Evolutionary conservation across 371 early-diverging fungal genomes (phyloP).

Genomic region (Rhizopus stolonifer): DNA sequence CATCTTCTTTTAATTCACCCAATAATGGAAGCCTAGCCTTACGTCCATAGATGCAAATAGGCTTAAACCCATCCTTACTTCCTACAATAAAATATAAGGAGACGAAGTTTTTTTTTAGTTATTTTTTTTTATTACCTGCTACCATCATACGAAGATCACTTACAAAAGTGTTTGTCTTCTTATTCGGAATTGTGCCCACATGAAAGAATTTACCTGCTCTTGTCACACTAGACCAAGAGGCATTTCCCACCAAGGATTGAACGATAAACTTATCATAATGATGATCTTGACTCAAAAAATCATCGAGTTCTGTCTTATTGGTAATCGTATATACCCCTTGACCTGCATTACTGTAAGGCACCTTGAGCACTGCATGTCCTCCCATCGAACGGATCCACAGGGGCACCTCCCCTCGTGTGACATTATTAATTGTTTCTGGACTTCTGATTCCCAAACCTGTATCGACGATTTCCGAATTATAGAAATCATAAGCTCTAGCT

Average conservation of each 20-base stretch:
- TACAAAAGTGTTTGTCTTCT: conserved; percentile 85
- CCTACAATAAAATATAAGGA: conserved; percentile 15
- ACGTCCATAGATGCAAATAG: conserved; percentile 87
- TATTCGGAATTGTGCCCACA: conserved; percentile 92
- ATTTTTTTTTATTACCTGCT: conserved; percentile 51
- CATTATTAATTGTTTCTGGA: conserved; percentile 90
- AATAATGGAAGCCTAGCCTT: conserved; percentile 80
- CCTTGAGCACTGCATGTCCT: conserved; percentile 90
- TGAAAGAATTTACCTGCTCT: conserved; percentile 84
- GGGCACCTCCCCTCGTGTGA: conserved; percentile 84
- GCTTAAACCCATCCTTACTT: conserved; percentile 73
- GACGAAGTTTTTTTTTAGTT: background rate
- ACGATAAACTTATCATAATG: conserved; percentile 95
- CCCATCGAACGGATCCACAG: conserved; percentile 88
- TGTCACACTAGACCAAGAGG: conserved; percentile 86
- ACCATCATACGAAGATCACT: conserved; percentile 92
- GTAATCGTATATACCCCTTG: conserved; percentile 95
- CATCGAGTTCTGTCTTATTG: conserved; percentile 69
- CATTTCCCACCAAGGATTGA: conserved; percentile 90
- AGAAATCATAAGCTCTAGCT: conserved; percentile 89
- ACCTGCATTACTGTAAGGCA: conserved; percentile 92
- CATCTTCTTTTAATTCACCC: conserved; percentile 55
- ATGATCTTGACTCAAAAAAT: conserved; percentile 80
- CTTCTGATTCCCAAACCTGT: conserved; percentile 78
- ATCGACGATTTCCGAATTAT: conserved; percentile 77